Base-by-base conservation (phyloP, 2,329 filamentous ascomycete genomes). In the Volutella citrinella region DNA sequence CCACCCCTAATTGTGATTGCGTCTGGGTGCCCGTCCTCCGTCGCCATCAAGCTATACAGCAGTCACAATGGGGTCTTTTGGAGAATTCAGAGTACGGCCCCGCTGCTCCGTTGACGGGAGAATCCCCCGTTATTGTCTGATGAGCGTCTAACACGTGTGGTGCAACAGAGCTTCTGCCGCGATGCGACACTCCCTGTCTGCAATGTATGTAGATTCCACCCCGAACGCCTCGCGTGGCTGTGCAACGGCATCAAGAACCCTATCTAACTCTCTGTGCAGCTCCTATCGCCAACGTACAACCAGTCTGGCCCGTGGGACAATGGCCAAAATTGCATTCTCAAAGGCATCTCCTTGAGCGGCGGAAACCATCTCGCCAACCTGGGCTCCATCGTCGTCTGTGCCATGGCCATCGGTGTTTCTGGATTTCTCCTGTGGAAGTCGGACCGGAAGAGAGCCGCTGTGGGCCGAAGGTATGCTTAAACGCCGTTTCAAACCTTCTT, bases 391-490 rank as follows among this genome's bases (percentile, higher is more conserved):
- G 49, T 98, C 27, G 61, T 97, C 24, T 84, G 79, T 43, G 87
- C 74, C 43, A 60, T 95, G 45, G 87, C 90, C 24, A 90, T 98
- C 49, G 54, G 78, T 15, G 66, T 76, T 8, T 71, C 84, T 5
- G 55, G 68, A 10, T 81, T 84, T 49, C 69, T 98, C 38, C 54
- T 97, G 61, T 78, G 84, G 65, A 76, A 80, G 48, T 95, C 93
- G 14, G 86, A 97, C 54, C 79, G 77, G 59, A 97, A 98, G 68
- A 82, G 85, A 62, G 93, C 93, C 36, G 93, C 93, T 36, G 93
- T 98, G 29, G 93, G 93, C 40, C 76, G 93, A 69, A 86, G 89
- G 89, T 94, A 67, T 29, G 39, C 19, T n/a, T 17, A 19, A n/a
- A 10, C 42, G 74, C 52, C 14, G 19, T 17, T 18, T 17, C 19